Conservation (phyloP, 2,329 filamentous ascomycete species). For the Helicocarpus griseus region DNA sequence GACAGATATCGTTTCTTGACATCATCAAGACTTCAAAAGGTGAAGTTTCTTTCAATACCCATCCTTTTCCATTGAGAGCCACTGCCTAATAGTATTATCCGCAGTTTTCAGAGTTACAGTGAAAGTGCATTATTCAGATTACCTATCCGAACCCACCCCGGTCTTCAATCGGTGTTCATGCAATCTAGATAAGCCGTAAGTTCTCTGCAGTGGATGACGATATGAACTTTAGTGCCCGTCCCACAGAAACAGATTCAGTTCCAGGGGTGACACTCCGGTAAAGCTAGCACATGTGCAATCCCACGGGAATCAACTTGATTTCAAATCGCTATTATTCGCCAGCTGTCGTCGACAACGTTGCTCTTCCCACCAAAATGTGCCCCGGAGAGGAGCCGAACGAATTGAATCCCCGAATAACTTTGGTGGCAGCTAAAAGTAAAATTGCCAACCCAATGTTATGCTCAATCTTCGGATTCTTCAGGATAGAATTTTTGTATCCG, state of each 20-base stretch:
- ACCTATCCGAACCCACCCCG: no score
- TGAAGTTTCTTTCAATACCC: not conserved
- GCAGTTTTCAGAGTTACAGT: not conserved
- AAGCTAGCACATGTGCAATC: not conserved
- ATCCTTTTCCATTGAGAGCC: no score
- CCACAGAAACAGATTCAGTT: slow-evolving; percentile 1
- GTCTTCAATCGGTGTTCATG: not conserved
- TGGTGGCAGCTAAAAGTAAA: not conserved
- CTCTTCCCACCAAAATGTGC: not conserved
- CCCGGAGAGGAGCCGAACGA: not conserved
- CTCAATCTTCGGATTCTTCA: not conserved
- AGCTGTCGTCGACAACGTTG: not conserved
- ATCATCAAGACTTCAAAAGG: not conserved
- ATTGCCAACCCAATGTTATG: not conserved
- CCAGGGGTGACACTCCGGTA: not conserved
- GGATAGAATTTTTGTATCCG: not conserved
- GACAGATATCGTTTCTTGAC: not conserved
- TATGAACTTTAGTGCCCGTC: not conserved
- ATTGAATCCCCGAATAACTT: not conserved
- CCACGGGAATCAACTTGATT: not conserved
- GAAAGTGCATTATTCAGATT: not conserved
- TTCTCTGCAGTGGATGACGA: not conserved
- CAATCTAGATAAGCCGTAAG: not conserved
- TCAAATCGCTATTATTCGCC: not conserved
- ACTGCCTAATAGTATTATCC: no score